These are phyloP conservation scores for Schrenkiella parvula DNA, from an alignment of 345 rosid species.

Conservation along the genomic window DNA sequence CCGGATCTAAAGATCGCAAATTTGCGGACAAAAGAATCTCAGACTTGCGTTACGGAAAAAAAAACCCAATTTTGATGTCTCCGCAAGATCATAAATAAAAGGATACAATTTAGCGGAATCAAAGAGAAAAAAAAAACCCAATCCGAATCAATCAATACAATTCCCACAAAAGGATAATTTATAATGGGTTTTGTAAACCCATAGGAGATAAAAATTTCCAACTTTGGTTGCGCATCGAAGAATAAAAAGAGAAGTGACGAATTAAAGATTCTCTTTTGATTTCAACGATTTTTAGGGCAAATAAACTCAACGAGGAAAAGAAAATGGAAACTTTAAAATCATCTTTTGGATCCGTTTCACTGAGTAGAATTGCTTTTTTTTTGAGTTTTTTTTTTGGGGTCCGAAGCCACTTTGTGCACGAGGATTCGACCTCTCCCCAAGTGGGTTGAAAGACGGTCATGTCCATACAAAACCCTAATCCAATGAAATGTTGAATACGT, in stretches of 20 bases:
- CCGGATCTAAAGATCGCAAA: neutral
- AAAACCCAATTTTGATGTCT: neutral
- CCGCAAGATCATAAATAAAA: slow-evolving; percentile 6
- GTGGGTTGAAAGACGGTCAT: too few relatives aligned
- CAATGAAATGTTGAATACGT: too few relatives aligned
- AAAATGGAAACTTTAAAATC: neutral
- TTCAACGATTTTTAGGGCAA: slow-evolving; percentile 16
- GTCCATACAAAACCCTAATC: too few relatives aligned
- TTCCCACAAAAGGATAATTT: neutral
- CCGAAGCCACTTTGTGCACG: too few relatives aligned
- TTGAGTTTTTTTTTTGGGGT: too few relatives aligned
- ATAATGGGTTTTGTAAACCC: neutral
- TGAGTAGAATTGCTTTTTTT: neutral
- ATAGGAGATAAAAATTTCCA: neutral
- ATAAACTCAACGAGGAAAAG: neutral
- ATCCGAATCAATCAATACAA: slow-evolving; percentile 1
- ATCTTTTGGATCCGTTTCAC: neutral
- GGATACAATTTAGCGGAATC: neutral
- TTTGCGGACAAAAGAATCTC: neutral
- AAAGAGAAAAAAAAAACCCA: neutral
- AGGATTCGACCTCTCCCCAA: too few relatives aligned
- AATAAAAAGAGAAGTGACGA: neutral
- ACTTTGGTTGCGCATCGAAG: neutral
- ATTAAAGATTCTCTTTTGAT: neutral
- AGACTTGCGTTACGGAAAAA: neutral